A percentile compares a stretch with the other conserved stretches of the same genome.
Conservation (phyloP, 1,284 basidiomycete species). For the Naganishia albida region DNA sequence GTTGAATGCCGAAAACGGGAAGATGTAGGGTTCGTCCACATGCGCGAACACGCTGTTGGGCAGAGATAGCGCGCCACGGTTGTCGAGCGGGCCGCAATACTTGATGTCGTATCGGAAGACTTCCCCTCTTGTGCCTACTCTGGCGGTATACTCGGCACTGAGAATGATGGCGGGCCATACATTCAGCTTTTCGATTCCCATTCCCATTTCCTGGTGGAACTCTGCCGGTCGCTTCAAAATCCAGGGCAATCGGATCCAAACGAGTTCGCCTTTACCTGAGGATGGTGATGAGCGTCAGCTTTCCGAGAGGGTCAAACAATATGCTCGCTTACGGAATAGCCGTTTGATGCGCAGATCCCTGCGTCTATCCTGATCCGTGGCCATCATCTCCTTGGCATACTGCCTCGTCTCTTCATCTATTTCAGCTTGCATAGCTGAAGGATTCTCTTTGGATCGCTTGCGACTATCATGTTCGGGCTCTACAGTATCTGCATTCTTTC, state of each 20-base stretch:
- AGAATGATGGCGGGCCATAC: constrained; percentile 22
- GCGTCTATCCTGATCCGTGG: constrained; percentile 22
- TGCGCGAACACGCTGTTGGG: constrained; percentile 24
- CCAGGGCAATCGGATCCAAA: constrained; percentile 20
- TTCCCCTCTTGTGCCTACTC: constrained; percentile 6
- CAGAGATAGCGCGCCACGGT: constrained; percentile 6
- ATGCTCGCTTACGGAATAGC: constrained; percentile 17
- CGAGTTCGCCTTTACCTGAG: constrained; percentile 22
- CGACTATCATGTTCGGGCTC: background rate
- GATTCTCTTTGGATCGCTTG: constrained; percentile 3
- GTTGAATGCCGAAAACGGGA: constrained; percentile 21
- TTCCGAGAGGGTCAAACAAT: background rate
- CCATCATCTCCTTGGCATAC: constrained; percentile 24
- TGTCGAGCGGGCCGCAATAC: constrained; percentile 25
- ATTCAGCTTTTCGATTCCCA: constrained; percentile 20
- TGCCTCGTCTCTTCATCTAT: constrained; percentile 20
- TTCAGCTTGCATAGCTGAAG: background rate
- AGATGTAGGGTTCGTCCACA: constrained; percentile 19
- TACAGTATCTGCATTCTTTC: constrained; percentile 7
- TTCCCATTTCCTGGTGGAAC: constrained; percentile 11
- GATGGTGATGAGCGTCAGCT: background rate
- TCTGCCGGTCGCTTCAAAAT: constrained; percentile 3
- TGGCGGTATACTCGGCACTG: constrained; percentile 9
- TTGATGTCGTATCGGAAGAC: constrained; percentile 21
- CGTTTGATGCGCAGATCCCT: constrained; percentile 16